Percentiles rank a stretch among this genome's conserved stretches.
Evolutionary conservation across 2,329 filamentous ascomycete genomes (phyloP).

Genomic region (Colletotrichum tropicicola): DNA sequence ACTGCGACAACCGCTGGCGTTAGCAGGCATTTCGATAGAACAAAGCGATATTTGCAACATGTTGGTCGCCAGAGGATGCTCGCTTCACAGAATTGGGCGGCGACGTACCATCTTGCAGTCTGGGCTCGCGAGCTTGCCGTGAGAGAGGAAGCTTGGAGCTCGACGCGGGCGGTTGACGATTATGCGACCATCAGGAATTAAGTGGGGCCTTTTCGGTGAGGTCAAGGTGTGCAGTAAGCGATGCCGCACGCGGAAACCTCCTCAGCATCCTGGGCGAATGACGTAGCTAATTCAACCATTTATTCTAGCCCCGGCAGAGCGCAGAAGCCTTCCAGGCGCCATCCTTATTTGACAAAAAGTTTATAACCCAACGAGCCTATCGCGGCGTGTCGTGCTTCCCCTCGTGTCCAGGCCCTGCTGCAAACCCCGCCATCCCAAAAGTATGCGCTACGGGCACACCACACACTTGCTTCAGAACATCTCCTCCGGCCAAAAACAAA

Average conservation of each 20-base stretch:
- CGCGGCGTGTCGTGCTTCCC: too few relatives aligned
- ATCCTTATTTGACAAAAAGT: too few relatives aligned
- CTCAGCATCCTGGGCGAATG: neutral
- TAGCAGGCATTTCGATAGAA: neutral
- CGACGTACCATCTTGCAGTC: constrained; percentile 23
- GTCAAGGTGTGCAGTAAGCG: constrained; percentile 5
- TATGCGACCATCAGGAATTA: constrained; percentile 20
- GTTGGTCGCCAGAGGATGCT: neutral
- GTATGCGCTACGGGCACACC: neutral
- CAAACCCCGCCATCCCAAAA: neutral
- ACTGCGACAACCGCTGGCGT: constrained; percentile 46
- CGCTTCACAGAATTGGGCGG: neutral
- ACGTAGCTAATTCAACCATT: constrained; percentile 2
- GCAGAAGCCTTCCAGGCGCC: neutral
- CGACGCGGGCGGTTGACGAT: constrained; percentile 15
- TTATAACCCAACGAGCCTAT: too few relatives aligned
- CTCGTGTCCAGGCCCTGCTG: too few relatives aligned
- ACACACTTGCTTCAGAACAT: neutral
- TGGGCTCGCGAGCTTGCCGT: constrained; percentile 27
- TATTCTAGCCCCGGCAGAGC: neutral
- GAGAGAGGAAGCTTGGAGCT: constrained; percentile 18
- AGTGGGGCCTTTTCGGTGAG: constrained; percentile 21
- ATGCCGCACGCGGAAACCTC: neutral
- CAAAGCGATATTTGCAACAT: neutral
- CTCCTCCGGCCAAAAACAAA: neutral